Evolutionary conservation across 768 basidiomycete species (phyloP), one percentile per base, ranked within the genome.

Genomic region (Phylloporus arenicola): DNA sequence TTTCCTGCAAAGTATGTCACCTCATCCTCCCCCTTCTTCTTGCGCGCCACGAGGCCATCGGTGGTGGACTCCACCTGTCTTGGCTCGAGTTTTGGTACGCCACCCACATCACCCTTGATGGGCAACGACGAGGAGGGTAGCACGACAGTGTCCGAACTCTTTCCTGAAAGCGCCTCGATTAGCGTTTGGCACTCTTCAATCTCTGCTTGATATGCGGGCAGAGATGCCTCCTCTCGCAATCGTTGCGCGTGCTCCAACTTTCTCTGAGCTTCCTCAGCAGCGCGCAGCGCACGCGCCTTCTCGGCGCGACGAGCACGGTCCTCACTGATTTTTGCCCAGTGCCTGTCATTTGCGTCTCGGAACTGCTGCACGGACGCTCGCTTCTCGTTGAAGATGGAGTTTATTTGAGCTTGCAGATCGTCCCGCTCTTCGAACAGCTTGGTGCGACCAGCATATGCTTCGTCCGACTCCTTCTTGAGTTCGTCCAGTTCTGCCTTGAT

Each of bases 131-230:
- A 63, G n/a, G 75, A 70, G 50, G 78, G 73, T 55, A 73, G 66
- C 12, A 71, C 67, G 30, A 70, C 69, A 34, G 71, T 70, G 13
- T 73, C 77, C 35, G 71, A 71, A 39, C 71, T 69, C 68, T 84
- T 88, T 20, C 86, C 86, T 16, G 79, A 83, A 70, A 96, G 83
- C 63, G 76, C 83, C 67, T 92, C 87, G 64, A 95, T 85, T 57
- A 96, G 81, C 4, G 88, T 95, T 63, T 90, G 86, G 72, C 93
- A 97, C 66, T 98, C 96, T 73, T 98, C 92, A 60, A 99, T 92
- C 66, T 97, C 83, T 47, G 83, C 77, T 62, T 91, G 89, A 77
- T 81, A 98, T 0, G 96, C 96, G 24, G 96, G 94, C 20, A 77
- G 63, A 52, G 84, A 81, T 20, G 96, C 96, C 65, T 98, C 93